phyloP scores from a whole-genome alignment of 176 grass and related monocot species.

The Bromus sterilis region DNA sequence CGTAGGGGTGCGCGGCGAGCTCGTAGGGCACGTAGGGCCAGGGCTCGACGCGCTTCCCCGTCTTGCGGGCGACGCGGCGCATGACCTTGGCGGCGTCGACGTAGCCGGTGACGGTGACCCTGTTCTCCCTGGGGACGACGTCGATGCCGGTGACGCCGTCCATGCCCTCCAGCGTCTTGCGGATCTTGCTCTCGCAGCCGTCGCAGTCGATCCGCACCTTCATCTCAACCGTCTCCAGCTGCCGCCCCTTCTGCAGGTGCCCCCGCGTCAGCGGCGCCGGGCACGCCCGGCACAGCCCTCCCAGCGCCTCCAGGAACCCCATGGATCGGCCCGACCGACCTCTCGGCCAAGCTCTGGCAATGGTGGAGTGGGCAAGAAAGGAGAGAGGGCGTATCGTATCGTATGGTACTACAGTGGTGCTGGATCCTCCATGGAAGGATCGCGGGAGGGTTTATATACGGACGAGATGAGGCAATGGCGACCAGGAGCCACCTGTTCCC shows the following conservation, averaged over 20 bases:
- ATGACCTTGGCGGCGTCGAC: slow-evolving; percentile 40
- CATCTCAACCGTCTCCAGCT: slow-evolving; percentile 26
- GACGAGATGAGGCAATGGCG: background rate
- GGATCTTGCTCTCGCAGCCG: slow-evolving; percentile 14
- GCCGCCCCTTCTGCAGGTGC: background rate
- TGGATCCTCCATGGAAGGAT: background rate
- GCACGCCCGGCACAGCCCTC: background rate
- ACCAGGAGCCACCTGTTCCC: background rate
- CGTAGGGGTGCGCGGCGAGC: slow-evolving; percentile 29
- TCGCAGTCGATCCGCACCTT: slow-evolving; percentile 26
- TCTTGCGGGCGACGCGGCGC: slow-evolving; percentile 29
- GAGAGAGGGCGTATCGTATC: no score
- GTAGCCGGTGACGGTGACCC: slow-evolving; percentile 50
- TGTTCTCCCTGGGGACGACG: slow-evolving; percentile 32
- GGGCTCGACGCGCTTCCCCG: slow-evolving; percentile 40
- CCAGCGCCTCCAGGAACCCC: background rate
- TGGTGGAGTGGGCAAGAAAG: no score
- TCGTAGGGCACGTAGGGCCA: slow-evolving; percentile 64
- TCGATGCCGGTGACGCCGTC: background rate
- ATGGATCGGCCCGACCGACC: background rate
- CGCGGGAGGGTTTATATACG: background rate
- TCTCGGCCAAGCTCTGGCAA: background rate
- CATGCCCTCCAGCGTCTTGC: background rate
- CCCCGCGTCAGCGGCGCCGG: background rate
- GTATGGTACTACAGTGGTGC: no score